Percentiles rank a stretch among this genome's conserved stretches.
These are phyloP conservation scores for Teratosphaeria gauchensis DNA, from an alignment of 2,329 filamentous ascomycete genomes.

Conservation along the genomic window DNA sequence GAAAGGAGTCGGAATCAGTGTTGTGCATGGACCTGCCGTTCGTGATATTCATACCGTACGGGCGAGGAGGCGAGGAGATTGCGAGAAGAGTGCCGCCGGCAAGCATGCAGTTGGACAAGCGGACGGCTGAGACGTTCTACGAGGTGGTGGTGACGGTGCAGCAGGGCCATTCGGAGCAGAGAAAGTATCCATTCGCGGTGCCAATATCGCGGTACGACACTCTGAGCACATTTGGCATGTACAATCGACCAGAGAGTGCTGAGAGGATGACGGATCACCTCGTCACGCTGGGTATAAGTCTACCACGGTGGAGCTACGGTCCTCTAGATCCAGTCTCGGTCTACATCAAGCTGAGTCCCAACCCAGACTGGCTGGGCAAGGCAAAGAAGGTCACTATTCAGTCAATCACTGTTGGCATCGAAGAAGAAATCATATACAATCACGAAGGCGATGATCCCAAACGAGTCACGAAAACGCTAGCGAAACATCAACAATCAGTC, in stretches of 20 bases:
- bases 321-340: constrained; percentile 91
- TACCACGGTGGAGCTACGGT: constrained; percentile 94
- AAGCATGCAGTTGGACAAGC: constrained; percentile 77
- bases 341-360: constrained; percentile 88
- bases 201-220: constrained; percentile 92
- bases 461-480: constrained; percentile 77
- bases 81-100: constrained; percentile 86
- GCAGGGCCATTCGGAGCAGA: constrained; percentile 76
- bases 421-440: constrained; percentile 98
- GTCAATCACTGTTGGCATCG: constrained; percentile 86
- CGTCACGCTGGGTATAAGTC: constrained; percentile 80
- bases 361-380: constrained; percentile 83
- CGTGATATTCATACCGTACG: constrained; percentile 93
- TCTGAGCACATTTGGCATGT: constrained; percentile 97
- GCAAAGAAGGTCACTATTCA: constrained; percentile 87
- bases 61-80: constrained; percentile 79
- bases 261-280: constrained; percentile 81
- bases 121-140: constrained; percentile 95
- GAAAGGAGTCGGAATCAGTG: constrained; percentile 77
- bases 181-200: constrained; percentile 84
- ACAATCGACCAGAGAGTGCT: constrained; percentile 86
- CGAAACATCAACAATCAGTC: constrained; percentile 72
- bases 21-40: constrained; percentile 96
- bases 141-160: constrained; percentile 94
- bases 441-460: constrained; percentile 93